phyloP scores from a whole-genome alignment of 495 filamentous ascomycete genomes.

The Pyronema omphalodes region DNA sequence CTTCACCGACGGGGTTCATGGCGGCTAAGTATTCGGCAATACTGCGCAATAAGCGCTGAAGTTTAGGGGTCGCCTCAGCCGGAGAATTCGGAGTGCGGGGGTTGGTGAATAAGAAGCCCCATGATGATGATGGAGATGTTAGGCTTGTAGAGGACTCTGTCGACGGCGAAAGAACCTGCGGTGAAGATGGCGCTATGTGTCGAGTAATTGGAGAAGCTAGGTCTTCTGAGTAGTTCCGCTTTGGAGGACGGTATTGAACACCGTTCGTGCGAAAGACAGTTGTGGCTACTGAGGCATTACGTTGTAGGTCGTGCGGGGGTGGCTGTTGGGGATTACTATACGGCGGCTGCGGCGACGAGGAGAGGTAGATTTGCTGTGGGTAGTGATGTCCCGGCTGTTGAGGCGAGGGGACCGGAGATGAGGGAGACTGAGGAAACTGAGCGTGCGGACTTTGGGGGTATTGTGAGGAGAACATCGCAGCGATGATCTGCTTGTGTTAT shows the following conservation, averaged over 20 bases:
- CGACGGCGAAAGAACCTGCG: neutral
- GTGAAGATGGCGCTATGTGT: neutral
- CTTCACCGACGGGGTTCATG: neutral
- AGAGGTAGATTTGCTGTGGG: too few species aligned
- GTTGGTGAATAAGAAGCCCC: neutral
- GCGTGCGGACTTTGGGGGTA: too few species aligned
- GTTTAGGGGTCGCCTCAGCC: neutral
- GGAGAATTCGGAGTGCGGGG: neutral
- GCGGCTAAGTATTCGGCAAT: neutral
- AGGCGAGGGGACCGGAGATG: too few species aligned
- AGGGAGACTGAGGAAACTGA: too few species aligned
- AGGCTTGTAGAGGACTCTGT: neutral
- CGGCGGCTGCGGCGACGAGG: too few species aligned
- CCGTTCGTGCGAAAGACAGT: constrained; percentile 1
- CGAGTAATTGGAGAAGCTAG: neutral
- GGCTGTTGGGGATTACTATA: too few species aligned
- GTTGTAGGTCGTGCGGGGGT: neutral
- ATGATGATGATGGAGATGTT: neutral
- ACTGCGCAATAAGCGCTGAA: neutral
- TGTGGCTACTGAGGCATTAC: neutral
- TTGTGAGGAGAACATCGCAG: too few species aligned
- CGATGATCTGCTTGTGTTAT: too few species aligned
- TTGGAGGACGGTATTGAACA: neutral
- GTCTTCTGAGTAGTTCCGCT: neutral
- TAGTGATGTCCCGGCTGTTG: too few species aligned